A percentile compares a stretch with the other conserved stretches of the same genome.
phyloP scores from a whole-genome alignment of 345 rosid genomes.

The Noccaea bulbosa region DNA sequence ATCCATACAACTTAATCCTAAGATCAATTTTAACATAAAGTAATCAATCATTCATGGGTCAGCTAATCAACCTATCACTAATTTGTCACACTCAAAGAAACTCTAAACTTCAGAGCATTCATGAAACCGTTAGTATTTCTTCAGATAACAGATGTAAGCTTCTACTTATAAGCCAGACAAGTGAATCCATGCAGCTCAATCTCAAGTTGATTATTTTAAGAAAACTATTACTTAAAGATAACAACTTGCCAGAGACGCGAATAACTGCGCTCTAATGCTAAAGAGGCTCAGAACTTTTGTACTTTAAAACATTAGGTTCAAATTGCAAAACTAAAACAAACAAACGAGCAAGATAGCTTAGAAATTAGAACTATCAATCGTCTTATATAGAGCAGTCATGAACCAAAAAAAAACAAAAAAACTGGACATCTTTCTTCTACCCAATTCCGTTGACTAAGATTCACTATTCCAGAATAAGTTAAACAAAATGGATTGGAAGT shows the following conservation, averaged over 20 bases:
- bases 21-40: not conserved
- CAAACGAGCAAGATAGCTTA: not conserved
- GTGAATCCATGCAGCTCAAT: constrained; percentile 1
- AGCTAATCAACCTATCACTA: not conserved
- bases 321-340: constrained; percentile 13
- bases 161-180: not conserved
- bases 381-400: not conserved
- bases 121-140: not conserved
- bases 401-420: too few species aligned
- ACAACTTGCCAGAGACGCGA: not conserved
- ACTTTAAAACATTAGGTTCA: constrained; percentile 8
- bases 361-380: not conserved
- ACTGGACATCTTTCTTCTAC: not conserved
- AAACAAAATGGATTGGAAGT: not conserved
- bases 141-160: constrained; percentile 7
- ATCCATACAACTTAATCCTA: constrained; percentile 7
- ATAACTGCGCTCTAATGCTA: not conserved
- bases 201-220: not conserved
- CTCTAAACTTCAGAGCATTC: constrained; percentile 1
- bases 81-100: not conserved
- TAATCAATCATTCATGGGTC: not conserved
- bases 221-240: not conserved
- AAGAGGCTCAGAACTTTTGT: not conserved
- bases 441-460: not conserved
- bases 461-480: not conserved